Evolutionary conservation across 164 flowering plant genomes (phyloP).

Genomic region (Taxillus chinensis): DNA sequence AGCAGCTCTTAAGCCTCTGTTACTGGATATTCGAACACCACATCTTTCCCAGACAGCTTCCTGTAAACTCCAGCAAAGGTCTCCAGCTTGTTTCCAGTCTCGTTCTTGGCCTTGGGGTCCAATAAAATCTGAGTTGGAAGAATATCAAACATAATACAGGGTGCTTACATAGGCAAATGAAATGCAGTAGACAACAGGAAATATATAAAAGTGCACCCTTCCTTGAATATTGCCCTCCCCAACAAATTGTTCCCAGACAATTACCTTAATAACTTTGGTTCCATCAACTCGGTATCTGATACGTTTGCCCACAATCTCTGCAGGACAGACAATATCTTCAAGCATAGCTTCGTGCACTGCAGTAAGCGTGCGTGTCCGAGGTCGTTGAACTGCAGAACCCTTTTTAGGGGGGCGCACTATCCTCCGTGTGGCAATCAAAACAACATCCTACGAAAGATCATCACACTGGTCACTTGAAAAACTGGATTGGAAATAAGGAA

Average conservation of each 20-base stretch:
- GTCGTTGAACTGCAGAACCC: conserved; percentile 77
- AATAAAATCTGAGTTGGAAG: conserved; percentile 36
- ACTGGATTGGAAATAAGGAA: neutral
- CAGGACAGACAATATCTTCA: conserved; percentile 81
- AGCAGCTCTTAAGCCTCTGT: conserved; percentile 36
- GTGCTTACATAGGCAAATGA: too few relatives aligned
- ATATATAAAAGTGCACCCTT: too few relatives aligned
- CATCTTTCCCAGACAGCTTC: conserved; percentile 78
- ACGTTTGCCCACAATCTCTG: conserved; percentile 94
- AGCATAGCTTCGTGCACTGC: conserved; percentile 85
- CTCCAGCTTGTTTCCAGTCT: conserved; percentile 76
- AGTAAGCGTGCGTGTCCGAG: conserved; percentile 77
- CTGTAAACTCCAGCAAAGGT: conserved; percentile 65
- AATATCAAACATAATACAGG: neutral
- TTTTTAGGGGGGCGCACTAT: conserved; percentile 92
- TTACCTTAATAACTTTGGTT: conserved; percentile 83
- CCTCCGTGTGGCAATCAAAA: conserved; percentile 73
- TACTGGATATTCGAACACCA: conserved; percentile 67
- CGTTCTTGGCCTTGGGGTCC: conserved; percentile 73
- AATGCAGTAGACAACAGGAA: too few relatives aligned
- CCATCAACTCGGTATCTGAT: conserved; percentile 76
- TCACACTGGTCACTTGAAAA: neutral
- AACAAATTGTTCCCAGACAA: too few relatives aligned
- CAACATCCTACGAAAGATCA: conserved; percentile 49
- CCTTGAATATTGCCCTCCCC: too few relatives aligned